Base-by-base conservation (phyloP, 1,284 basidiomycete genomes). In the Hymenochaete sp. region DNA sequence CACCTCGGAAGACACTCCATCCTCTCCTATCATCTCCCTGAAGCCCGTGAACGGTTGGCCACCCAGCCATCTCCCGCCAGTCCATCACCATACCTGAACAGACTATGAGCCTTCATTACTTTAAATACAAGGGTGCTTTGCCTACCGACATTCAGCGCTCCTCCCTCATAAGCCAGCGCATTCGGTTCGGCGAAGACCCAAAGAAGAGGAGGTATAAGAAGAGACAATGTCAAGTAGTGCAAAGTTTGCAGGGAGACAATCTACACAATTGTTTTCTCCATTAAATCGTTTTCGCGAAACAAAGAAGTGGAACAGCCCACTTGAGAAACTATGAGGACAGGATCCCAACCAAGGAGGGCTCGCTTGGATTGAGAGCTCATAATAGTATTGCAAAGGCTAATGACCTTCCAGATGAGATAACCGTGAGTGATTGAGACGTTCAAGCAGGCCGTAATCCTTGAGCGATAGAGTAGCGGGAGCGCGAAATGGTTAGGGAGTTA, bases 11-110 rank as follows among this genome's bases (percentile, higher is more conserved):
- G 22, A 77, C 73, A 40, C 65, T 68, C 78, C 81, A 87, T 28
- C 60, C 62, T 25, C 54, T 47, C 31, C 73, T 66, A 43, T 75
- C 73, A 49, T 74, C 76, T 14, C 76, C 79, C 32, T 75, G 71
- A 45, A 75, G 65, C 13, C 76, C 74, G 48, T 72, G 73, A 1
- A 83, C 75, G 0, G 89, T 91, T 2, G 85, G 78, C 47, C 76
- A 67, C 6, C 89, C 86, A 1, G 88, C 86, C 74, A 98, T 82
- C 62, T 97, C 89, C 38, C 91, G 75, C 95, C 95, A 98, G 65
- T 98, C 93, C 78, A 98, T 88, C 24, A 98, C 70, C 85, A 93
- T 89, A 7, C 82, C 82, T 84, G 45, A 21, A 24, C 18, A 22
- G 33, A 9, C 38, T 31, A 38, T 31, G 31, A 47, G 28, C 25